phyloP scores from a whole-genome alignment of 1,284 basidiomycete genomes.

The Leucoagaricus sp. region DNA sequence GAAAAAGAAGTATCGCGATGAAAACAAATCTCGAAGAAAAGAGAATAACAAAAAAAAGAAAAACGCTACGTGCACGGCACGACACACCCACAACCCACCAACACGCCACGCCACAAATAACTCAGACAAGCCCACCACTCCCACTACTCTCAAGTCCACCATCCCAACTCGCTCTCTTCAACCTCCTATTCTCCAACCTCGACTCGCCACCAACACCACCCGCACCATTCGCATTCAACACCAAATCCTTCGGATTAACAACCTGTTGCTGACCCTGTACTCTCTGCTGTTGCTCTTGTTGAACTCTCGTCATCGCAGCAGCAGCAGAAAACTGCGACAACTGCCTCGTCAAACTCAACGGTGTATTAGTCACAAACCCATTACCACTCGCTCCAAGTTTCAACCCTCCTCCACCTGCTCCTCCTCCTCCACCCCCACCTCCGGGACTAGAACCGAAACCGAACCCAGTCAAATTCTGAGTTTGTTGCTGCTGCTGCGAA shows the following conservation, averaged over 20 bases:
- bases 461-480: neutral
- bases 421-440: too few relatives aligned
- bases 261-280: conserved; percentile 51
- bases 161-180: conserved; percentile 80
- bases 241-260: conserved; percentile 67
- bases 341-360: conserved; percentile 8
- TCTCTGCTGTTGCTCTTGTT: conserved; percentile 38
- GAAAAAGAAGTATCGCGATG: too few relatives aligned
- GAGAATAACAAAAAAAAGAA: too few relatives aligned
- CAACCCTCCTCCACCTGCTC: neutral
- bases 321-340: conserved; percentile 9
- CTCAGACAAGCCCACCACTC: conserved; percentile 19
- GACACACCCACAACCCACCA: too few relatives aligned
- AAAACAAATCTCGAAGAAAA: too few relatives aligned
- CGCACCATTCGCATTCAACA: conserved; percentile 32
- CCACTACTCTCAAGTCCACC: too few relatives aligned
- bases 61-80: too few relatives aligned
- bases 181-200: conserved; percentile 67
- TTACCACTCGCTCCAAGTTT: conserved; percentile 8
- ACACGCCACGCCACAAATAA: too few relatives aligned
- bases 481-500: neutral
- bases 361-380: conserved; percentile 7
- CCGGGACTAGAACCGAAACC: neutral
- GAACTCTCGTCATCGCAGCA: conserved; percentile 14
- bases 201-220: neutral